Percentiles rank a stretch among this genome's conserved stretches.
These are phyloP conservation scores for Gossypioides kirkii DNA, from an alignment of 345 rosid species.

Conservation along the genomic window DNA sequence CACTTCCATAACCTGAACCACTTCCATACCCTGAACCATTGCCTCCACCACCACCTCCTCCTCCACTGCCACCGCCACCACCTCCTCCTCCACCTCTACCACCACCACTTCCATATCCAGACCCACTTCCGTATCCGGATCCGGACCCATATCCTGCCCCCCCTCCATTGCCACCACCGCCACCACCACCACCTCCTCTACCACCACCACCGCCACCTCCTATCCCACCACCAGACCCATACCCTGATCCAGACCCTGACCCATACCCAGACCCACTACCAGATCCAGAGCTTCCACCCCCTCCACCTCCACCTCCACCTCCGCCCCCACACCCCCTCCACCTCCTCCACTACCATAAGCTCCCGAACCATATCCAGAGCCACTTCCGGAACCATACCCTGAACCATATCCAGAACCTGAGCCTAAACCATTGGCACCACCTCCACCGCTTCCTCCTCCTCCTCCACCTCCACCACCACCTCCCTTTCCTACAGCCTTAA, in stretches of 20 bases:
- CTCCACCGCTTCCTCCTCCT: no score
- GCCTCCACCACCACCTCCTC: slow-evolving; percentile 31
- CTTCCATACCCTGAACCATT: slow-evolving; percentile 28
- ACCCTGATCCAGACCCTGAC: not conserved
- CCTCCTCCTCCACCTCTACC: slow-evolving; percentile 37
- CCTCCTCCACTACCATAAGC: slow-evolving; percentile 32
- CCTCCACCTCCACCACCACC: slow-evolving; percentile 17
- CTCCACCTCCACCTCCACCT: slow-evolving; percentile 32
- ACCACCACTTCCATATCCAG: not conserved
- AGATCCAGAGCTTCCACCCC: slow-evolving; percentile 23
- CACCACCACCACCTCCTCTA: slow-evolving; percentile 18
- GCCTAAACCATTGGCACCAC: not conserved
- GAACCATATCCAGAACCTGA: slow-evolving; percentile 23
- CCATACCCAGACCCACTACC: slow-evolving; percentile 27
- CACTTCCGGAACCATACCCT: slow-evolving; percentile 42
- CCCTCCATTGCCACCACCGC: slow-evolving; percentile 28
- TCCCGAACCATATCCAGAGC: slow-evolving; percentile 36
- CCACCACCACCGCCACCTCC: slow-evolving; percentile 22
- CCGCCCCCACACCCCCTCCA: slow-evolving; percentile 15
- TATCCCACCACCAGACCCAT: slow-evolving; percentile 15
- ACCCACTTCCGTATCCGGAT: slow-evolving; percentile 12
- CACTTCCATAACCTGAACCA: slow-evolving; percentile 22
- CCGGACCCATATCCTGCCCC: slow-evolving; percentile 13
- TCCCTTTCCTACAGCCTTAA: slow-evolving; percentile 21
- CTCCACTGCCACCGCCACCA: slow-evolving; percentile 23